phyloP scores from a whole-genome alignment of 257 asterid genomes.

The Leptodermis oblonga region DNA sequence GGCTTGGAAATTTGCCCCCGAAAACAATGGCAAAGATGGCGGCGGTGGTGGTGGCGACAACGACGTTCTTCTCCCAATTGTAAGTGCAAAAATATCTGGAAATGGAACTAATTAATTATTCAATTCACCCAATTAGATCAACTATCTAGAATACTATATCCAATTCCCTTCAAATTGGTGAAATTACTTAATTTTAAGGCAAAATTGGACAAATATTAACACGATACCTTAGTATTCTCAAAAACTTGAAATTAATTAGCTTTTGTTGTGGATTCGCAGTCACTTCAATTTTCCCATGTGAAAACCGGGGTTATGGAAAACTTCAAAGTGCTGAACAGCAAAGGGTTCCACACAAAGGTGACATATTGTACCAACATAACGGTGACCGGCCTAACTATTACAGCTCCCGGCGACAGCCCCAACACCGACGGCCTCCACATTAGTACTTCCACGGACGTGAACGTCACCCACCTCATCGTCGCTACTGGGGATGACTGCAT shows the following conservation, averaged over 20 bases:
- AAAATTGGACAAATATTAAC: too few relatives aligned
- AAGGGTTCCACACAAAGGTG: constrained; percentile 18
- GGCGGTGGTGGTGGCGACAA: neutral
- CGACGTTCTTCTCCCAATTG: constrained; percentile 28
- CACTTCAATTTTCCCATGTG: constrained; percentile 1
- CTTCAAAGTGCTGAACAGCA: constrained; percentile 6
- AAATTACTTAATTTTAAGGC: too few relatives aligned
- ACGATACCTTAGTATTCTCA: too few relatives aligned
- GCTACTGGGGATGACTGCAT: constrained; percentile 54
- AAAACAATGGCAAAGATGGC: too few relatives aligned
- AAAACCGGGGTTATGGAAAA: constrained; percentile 8
- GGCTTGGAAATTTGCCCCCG: constrained; percentile 34
- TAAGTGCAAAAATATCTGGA: constrained; percentile 2
- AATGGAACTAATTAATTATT: too few relatives aligned
- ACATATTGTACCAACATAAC: too few relatives aligned
- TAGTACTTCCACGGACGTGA: constrained; percentile 9
- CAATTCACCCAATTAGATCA: too few relatives aligned
- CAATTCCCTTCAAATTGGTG: too few relatives aligned
- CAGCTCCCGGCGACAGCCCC: constrained; percentile 19
- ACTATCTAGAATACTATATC: too few relatives aligned
- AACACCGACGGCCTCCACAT: constrained; percentile 23
- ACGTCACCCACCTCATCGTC: constrained; percentile 1
- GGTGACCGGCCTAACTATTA: too few relatives aligned
- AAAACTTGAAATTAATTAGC: neutral
- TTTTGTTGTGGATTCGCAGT: neutral